phyloP scores from a whole-genome alignment of 23 red algal genomes.

The Gracilariopsis chorda region DNA sequence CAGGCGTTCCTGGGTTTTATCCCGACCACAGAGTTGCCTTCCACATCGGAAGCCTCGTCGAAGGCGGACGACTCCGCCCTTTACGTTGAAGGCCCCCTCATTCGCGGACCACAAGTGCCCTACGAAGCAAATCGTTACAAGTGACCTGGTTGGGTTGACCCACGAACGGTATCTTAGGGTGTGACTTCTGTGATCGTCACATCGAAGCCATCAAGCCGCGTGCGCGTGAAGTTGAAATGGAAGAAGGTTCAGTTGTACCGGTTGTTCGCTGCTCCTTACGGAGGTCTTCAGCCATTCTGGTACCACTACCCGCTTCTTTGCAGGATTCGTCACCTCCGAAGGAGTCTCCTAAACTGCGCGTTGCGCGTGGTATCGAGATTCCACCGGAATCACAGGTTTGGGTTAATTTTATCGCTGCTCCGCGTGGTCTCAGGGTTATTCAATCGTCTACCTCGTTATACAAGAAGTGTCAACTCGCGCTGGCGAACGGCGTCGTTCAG shows the following conservation, averaged over 20 bases:
- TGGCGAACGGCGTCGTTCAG: too few species aligned
- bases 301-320: too few species aligned
- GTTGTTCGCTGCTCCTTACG: too few species aligned
- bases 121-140: background rate
- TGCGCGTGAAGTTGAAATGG: too few species aligned
- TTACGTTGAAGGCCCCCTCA: background rate
- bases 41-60: background rate
- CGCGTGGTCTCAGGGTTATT: background rate
- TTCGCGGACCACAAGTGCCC: background rate
- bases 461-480: too few species aligned
- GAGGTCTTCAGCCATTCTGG: too few species aligned
- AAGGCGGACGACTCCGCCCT: background rate
- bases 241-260: too few species aligned
- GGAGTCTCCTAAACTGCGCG: too few species aligned
- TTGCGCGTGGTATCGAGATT: background rate
- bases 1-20: background rate
- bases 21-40: background rate
- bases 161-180: background rate
- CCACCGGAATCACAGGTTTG: background rate
- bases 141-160: background rate
- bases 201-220: too few species aligned
- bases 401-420: background rate
- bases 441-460: background rate
- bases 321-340: too few species aligned
- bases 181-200: too few species aligned